phyloP scores from a whole-genome alignment of 148 eudicot genomes.

The Cornus controversa region DNA sequence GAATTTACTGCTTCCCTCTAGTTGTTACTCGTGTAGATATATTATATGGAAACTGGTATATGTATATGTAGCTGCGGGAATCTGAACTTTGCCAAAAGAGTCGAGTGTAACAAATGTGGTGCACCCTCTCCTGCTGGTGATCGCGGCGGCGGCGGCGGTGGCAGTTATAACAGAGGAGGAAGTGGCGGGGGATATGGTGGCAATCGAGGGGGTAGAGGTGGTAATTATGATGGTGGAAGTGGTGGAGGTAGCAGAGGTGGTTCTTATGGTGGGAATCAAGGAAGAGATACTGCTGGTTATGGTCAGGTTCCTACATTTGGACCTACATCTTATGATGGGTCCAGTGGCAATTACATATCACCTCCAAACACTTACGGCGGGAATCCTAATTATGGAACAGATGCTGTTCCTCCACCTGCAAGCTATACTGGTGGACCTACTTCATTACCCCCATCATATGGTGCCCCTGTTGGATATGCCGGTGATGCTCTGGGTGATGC shows the following conservation, averaged over 20 bases:
- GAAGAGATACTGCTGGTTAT: constrained; percentile 61
- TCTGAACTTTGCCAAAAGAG: constrained; percentile 87
- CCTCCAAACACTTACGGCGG: constrained; percentile 49
- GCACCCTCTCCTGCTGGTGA: constrained; percentile 56
- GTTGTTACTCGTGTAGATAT: not conserved
- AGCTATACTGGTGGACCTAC: constrained; percentile 78
- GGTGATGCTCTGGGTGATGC: constrained; percentile 45
- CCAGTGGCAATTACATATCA: constrained; percentile 54
- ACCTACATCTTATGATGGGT: constrained; percentile 52
- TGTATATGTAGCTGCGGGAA: constrained; percentile 77
- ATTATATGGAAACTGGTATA: constrained; percentile 20
- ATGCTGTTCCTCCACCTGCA: constrained; percentile 87
- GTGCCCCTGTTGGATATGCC: constrained; percentile 64
- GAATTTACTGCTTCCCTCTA: not conserved
- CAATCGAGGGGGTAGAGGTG: constrained; percentile 44
- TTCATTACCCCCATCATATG: constrained; percentile 78
- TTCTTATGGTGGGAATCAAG: constrained; percentile 56
- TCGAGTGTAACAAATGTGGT: constrained; percentile 88
- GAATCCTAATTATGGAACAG: constrained; percentile 59
- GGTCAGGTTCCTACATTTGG: constrained; percentile 52
- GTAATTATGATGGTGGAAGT: constrained; percentile 45
- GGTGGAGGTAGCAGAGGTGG: constrained; percentile 55
- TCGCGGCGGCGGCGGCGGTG: constrained; percentile 33
- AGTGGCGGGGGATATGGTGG: constrained; percentile 40
- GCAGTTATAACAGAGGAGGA: constrained; percentile 41